phyloP scores from a whole-genome alignment of 768 basidiomycete species.

The Termitomyces sp. region DNA sequence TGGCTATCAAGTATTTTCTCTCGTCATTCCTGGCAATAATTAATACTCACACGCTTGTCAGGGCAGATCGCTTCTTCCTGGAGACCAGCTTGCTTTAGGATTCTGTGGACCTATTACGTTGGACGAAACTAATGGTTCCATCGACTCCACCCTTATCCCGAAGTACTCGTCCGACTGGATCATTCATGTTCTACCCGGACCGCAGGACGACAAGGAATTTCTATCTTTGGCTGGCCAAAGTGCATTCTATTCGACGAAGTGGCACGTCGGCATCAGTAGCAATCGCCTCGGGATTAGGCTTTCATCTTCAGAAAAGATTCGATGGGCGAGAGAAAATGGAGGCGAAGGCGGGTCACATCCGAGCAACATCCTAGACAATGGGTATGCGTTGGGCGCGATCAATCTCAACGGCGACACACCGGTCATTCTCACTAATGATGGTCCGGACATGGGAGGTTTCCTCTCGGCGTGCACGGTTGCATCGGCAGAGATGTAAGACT shows the following conservation, averaged over 20 bases:
- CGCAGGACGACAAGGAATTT: slow-evolving; percentile 58
- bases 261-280: slow-evolving; percentile 52
- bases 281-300: slow-evolving; percentile 66
- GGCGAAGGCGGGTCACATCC: slow-evolving; percentile 70
- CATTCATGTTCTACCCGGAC: slow-evolving; percentile 55
- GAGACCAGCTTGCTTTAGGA: slow-evolving; percentile 46
- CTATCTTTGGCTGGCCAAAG: slow-evolving; percentile 43
- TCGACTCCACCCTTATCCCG: slow-evolving; percentile 33
- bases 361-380: slow-evolving; percentile 62
- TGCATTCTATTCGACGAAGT: slow-evolving; percentile 47
- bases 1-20: slow-evolving; percentile 40
- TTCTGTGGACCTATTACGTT: slow-evolving; percentile 19
- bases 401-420: slow-evolving; percentile 72
- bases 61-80: slow-evolving; percentile 48
- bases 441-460: slow-evolving; percentile 63
- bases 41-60: slow-evolving; percentile 16
- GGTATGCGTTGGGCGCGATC: slow-evolving; percentile 49
- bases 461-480: slow-evolving; percentile 52
- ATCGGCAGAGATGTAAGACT: slow-evolving; percentile 44
- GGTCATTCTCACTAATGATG: slow-evolving; percentile 58
- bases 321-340: slow-evolving; percentile 53
- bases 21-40: neutral
- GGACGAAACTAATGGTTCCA: slow-evolving; percentile 11
- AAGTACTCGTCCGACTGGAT: slow-evolving; percentile 46
- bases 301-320: slow-evolving; percentile 35